Percentiles rank a stretch among this genome's conserved stretches.
These are phyloP conservation scores for Globisporangium solare DNA, from an alignment of 352 stramenopile species.

Conservation along the genomic window DNA sequence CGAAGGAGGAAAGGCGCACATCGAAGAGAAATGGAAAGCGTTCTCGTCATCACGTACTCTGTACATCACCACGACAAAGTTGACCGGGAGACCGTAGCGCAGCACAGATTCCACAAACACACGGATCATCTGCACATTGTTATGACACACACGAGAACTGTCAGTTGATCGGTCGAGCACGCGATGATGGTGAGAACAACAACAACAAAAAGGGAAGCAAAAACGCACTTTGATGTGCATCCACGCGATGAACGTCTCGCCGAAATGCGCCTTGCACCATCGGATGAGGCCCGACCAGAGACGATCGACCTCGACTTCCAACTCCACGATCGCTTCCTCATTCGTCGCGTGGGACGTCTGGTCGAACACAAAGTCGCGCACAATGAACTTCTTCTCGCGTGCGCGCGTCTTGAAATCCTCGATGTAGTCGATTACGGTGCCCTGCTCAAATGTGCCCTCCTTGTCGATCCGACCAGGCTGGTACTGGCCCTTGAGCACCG, in stretches of 20 bases:
- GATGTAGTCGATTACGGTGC: constrained; percentile 92
- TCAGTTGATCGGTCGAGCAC: background rate
- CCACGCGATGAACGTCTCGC: constrained; percentile 97
- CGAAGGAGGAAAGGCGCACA: background rate
- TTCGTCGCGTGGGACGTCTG: constrained; percentile 84
- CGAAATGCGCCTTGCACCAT: constrained; percentile 98
- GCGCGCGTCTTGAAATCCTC: constrained; percentile 92
- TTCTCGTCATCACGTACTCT: constrained; percentile 33
- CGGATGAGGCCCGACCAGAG: constrained; percentile 93
- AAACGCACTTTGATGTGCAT: constrained; percentile 96
- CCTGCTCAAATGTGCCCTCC: constrained; percentile 87
- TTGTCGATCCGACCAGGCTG: constrained; percentile 80
- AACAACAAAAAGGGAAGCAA: too few relatives aligned
- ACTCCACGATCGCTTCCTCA: constrained; percentile 79
- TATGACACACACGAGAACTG: background rate
- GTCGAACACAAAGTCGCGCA: constrained; percentile 92
- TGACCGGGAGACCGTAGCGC: constrained; percentile 96
- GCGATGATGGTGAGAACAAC: background rate
- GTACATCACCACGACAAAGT: constrained; percentile 90
- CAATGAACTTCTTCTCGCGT: constrained; percentile 92
- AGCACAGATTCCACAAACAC: constrained; percentile 98
- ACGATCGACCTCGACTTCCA: constrained; percentile 91
- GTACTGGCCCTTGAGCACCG: constrained; percentile 95
- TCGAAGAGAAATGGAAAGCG: too few relatives aligned
- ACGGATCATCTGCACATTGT: constrained; percentile 82